Evolutionary conservation across 1,139 yeast genomes (phyloP).

Genomic region (Diutina catenulata): DNA sequence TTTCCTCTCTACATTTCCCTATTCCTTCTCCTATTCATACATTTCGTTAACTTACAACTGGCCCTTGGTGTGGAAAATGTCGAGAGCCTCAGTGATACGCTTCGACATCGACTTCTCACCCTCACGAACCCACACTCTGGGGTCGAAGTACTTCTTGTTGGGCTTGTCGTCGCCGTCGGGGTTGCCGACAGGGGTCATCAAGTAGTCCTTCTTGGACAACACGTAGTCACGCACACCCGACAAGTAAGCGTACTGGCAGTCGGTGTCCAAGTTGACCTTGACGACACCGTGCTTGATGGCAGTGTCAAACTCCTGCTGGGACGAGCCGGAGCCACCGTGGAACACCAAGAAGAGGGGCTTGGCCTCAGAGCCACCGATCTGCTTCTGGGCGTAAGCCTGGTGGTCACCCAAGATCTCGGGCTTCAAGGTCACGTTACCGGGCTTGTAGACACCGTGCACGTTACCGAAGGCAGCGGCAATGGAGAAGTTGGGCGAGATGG

Average conservation of each 20-base stretch:
- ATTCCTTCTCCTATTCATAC: too few relatives aligned
- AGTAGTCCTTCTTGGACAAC: constrained; percentile 90
- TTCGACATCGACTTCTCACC: constrained; percentile 97
- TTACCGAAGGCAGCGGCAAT: constrained; percentile 99
- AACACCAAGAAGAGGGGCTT: constrained; percentile 93
- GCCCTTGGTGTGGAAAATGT: constrained; percentile 71
- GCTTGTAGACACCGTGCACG: constrained; percentile 99
- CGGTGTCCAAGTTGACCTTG: constrained; percentile 98
- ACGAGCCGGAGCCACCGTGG: constrained; percentile 99
- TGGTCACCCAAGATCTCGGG: constrained; percentile 95
- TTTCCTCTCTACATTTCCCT: too few relatives aligned
- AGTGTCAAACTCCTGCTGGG: constrained; percentile 81
- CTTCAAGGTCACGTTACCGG: constrained; percentile 91
- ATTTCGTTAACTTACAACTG: too few relatives aligned
- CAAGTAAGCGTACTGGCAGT: constrained; percentile 97
- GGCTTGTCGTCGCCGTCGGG: constrained; percentile 99
- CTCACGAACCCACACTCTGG: constrained; percentile 99
- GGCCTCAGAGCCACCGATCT: constrained; percentile 39
- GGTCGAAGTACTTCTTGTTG: constrained; percentile 98
- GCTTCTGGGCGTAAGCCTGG: constrained; percentile 72
- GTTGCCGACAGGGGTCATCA: constrained; percentile 86
- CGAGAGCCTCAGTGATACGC: constrained; percentile 78
- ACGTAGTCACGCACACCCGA: constrained; percentile 95
- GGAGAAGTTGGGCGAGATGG: constrained; percentile 95
- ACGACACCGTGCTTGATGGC: constrained; percentile 93